Evolutionary conservation across 495 filamentous ascomycete species (phyloP).

Genomic region (Aspergillus carlsbadensis): DNA sequence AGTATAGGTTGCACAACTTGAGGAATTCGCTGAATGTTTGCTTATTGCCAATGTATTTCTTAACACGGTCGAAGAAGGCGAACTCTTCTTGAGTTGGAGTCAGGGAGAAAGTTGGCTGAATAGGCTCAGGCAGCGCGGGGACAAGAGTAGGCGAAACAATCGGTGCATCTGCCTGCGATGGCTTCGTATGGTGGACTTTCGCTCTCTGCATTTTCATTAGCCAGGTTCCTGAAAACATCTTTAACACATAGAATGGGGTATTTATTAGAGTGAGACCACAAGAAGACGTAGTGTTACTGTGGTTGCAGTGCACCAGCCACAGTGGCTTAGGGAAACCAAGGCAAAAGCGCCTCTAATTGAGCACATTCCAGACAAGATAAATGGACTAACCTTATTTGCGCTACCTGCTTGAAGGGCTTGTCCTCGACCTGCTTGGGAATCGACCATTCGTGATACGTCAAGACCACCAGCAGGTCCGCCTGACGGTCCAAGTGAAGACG

Average conservation of each 20-base stretch:
- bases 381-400: slow-evolving; percentile 49
- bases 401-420: slow-evolving; percentile 39
- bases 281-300: neutral
- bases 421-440: slow-evolving; percentile 31
- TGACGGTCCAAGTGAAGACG: slow-evolving; percentile 25
- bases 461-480: slow-evolving; percentile 28
- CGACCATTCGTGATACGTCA: slow-evolving; percentile 38
- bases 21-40: slow-evolving; percentile 90
- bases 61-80: slow-evolving; percentile 91
- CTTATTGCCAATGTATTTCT: slow-evolving; percentile 93
- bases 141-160: slow-evolving; percentile 84
- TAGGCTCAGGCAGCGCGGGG: slow-evolving; percentile 80
- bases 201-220: slow-evolving; percentile 47
- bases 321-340: neutral
- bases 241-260: neutral
- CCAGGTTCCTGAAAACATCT: neutral
- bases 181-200: slow-evolving; percentile 63
- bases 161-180: slow-evolving; percentile 59
- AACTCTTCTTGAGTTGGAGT: slow-evolving; percentile 75
- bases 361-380: neutral
- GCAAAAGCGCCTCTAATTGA: neutral
- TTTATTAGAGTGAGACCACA: neutral
- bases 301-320: neutral
- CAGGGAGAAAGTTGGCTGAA: slow-evolving; percentile 62
- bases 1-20: slow-evolving; percentile 92